These are phyloP conservation scores for Noccaea bulbosa DNA, from an alignment of 345 rosid genomes.

Conservation along the genomic window DNA sequence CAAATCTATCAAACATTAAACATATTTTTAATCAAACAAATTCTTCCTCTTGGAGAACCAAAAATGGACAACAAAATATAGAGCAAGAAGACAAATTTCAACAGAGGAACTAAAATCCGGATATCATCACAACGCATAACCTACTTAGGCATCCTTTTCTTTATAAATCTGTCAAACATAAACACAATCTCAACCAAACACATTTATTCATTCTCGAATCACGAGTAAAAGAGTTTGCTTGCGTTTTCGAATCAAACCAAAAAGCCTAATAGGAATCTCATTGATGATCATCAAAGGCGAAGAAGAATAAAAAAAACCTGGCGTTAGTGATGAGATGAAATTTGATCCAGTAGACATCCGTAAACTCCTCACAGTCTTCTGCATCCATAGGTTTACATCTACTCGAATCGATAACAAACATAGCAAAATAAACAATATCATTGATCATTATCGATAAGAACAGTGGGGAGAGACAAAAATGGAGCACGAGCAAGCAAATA, in stretches of 20 bases:
- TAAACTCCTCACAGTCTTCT: conserved; percentile 76
- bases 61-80: neutral
- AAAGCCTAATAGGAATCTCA: too few species aligned
- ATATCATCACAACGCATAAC: conserved; percentile 11
- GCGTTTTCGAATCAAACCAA: too few species aligned
- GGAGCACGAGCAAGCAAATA: neutral
- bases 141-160: neutral
- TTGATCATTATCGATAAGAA: neutral
- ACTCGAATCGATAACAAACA: conserved; percentile 8
- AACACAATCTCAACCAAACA: neutral
- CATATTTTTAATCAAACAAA: conserved; percentile 11
- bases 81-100: neutral
- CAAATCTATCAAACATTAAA: conserved; percentile 58
- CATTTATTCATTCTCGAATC: neutral
- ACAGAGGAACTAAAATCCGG: neutral
- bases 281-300: neutral
- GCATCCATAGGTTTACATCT: conserved; percentile 94
- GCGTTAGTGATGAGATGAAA: conserved; percentile 69
- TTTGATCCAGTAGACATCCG: conserved; percentile 87
- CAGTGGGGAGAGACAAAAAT: neutral
- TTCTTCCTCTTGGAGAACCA: neutral
- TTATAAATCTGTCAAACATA: neutral
- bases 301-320: conserved; percentile 50
- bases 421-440: neutral
- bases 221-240: too few species aligned